These are phyloP conservation scores for Chaetothyriales sp. DNA, from an alignment of 2,329 filamentous ascomycete species.

Conservation along the genomic window DNA sequence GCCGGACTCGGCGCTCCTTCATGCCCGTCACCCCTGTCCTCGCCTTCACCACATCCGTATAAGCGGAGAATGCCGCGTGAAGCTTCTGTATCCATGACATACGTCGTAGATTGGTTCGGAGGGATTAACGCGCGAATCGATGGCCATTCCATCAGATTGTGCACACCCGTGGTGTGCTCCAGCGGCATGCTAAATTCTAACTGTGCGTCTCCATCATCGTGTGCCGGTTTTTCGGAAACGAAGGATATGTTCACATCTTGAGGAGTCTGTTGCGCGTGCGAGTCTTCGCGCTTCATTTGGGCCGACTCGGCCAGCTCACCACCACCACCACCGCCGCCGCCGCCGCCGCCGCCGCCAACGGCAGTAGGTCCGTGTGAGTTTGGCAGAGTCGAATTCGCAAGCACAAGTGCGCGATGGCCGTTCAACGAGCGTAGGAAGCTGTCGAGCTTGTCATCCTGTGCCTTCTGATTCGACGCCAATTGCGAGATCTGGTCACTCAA, in stretches of 20 bases:
- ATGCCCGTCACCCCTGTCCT: conserved; percentile 41
- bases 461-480: conserved; percentile 5
- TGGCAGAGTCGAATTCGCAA: not conserved
- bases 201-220: conserved; percentile 17
- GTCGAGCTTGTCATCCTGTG: conserved; percentile 8
- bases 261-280: not conserved
- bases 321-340: too few relatives aligned
- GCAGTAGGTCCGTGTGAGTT: not conserved
- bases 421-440: not conserved
- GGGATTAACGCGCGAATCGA: conserved; percentile 53
- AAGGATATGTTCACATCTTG: not conserved
- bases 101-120: conserved; percentile 30
- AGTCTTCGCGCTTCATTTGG: not conserved
- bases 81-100: conserved; percentile 64
- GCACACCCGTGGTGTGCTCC: conserved; percentile 82
- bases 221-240: not conserved
- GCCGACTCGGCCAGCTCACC: not conserved
- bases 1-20: conserved; percentile 29
- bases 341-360: too few relatives aligned
- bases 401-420: not conserved
- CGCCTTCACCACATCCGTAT: conserved; percentile 66
- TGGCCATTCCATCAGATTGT: conserved; percentile 62
- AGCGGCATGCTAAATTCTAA: conserved; percentile 60
- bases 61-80: conserved; percentile 59
- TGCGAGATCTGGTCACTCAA: conserved; percentile 9